Conservation (phyloP, 352 stramenopile species). For the Phytophthora nicotianae region DNA sequence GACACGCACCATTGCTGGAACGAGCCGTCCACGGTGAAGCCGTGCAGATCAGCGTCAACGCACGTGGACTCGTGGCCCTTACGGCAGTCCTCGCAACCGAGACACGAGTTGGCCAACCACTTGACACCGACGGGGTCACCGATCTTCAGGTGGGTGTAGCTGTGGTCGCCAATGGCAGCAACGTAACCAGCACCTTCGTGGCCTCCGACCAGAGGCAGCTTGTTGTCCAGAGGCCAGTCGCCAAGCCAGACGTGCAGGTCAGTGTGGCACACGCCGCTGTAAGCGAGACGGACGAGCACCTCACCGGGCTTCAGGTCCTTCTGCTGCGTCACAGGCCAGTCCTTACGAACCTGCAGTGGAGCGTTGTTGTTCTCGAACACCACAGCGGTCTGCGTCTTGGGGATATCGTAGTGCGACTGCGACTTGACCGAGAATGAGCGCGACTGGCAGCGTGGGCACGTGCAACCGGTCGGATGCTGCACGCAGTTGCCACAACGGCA, state of each 20-base stretch:
- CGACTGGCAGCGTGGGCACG: conserved; percentile 32
- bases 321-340: conserved; percentile 52
- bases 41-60: conserved; percentile 36
- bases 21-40: conserved; percentile 45
- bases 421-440: conserved; percentile 51
- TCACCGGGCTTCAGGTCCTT: conserved; percentile 50
- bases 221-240: conserved; percentile 43
- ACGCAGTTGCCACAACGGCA: conserved; percentile 43
- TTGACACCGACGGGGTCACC: conserved; percentile 55
- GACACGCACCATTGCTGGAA: conserved; percentile 67
- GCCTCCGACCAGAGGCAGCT: conserved; percentile 52
- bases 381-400: conserved; percentile 57
- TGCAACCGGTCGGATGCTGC: conserved; percentile 32
- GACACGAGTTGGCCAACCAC: conserved; percentile 50
- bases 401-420: conserved; percentile 52
- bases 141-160: conserved; percentile 43
- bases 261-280: conserved; percentile 55
- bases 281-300: conserved; percentile 54
- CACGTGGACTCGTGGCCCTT: conserved; percentile 56
- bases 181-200: conserved; percentile 61
- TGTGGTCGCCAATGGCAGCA: conserved; percentile 47
- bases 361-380: conserved; percentile 56
- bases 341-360: conserved; percentile 47
- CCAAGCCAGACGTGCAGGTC: conserved; percentile 52
- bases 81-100: conserved; percentile 52